A percentile compares a stretch with the other conserved stretches of the same genome.
Conservation (phyloP, 2,329 filamentous ascomycete species). For the Fusarium papillatum region DNA sequence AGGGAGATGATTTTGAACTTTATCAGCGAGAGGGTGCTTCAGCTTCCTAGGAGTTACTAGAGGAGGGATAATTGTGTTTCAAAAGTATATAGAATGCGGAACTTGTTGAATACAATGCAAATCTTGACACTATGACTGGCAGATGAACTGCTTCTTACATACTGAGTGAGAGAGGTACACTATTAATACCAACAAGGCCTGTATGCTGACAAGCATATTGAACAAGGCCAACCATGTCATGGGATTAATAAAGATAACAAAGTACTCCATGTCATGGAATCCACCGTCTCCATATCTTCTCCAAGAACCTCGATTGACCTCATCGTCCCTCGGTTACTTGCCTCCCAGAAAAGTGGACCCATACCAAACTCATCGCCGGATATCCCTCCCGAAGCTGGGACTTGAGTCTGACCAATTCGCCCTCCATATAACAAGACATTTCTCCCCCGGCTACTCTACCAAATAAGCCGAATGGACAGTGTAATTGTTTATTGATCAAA, state of each 20-base stretch:
- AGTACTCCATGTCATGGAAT: not conserved
- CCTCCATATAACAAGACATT: conserved; percentile 9
- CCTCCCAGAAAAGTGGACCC: conserved; percentile 16
- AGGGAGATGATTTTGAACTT: conserved; percentile 85
- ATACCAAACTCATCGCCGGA: not conserved
- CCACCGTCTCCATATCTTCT: not conserved
- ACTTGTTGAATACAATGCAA: not conserved
- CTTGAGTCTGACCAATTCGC: not conserved
- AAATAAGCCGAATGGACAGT: conserved; percentile 21
- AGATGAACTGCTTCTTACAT: not conserved
- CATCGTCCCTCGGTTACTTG: conserved; percentile 10
- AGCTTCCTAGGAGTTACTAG: conserved; percentile 77
- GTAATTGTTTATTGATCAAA: not conserved
- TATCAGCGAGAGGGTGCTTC: conserved; percentile 76
- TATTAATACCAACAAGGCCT: not conserved
- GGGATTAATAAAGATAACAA: not conserved
- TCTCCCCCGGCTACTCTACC: conserved; percentile 18
- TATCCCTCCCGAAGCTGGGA: not conserved
- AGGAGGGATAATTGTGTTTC: not conserved
- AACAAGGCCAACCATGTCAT: not conserved
- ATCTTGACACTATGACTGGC: not conserved
- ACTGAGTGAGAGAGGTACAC: not conserved
- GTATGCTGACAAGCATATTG: too few relatives aligned
- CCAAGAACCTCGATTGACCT: not conserved
- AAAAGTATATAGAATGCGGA: not conserved